Evolutionary conservation across 768 basidiomycete species (phyloP).

Genomic region (Rhodotorula paludigena): DNA sequence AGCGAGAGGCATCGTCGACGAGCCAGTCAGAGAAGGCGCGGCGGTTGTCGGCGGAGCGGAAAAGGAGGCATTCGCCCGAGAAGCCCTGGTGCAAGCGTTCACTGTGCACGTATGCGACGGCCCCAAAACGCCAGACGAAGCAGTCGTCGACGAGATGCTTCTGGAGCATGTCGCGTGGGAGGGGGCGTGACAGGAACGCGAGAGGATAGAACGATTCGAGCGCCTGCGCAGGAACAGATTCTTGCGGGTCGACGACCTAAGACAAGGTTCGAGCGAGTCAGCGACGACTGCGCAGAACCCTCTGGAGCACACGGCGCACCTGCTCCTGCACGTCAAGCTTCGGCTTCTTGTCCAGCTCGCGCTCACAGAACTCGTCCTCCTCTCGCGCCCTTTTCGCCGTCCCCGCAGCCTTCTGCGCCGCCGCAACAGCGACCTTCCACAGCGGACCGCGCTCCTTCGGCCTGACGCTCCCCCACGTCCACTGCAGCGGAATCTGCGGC

Average conservation of each 20-base stretch:
- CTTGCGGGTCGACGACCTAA: neutral
- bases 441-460: neutral
- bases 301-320: neutral
- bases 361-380: neutral
- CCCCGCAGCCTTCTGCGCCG: neutral
- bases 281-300: too few relatives aligned
- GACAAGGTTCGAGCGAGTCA: neutral
- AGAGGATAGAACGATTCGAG: neutral
- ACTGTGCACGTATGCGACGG: neutral
- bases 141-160: neutral
- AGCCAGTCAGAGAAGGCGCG: neutral
- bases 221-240: neutral
- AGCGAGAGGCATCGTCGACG: neutral
- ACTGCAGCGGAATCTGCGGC: neutral
- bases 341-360: neutral
- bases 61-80: conserved; percentile 2
- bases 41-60: neutral
- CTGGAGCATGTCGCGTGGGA: rapidly evolving
- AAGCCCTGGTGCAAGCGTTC: too few relatives aligned
- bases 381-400: neutral
- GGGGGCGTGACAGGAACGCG: neutral
- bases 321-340: neutral
- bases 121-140: neutral
- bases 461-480: conserved; percentile 9
- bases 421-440: neutral